Base-by-base conservation (phyloP, 2,329 filamentous ascomycete genomes). In the Fusarium neocosmosporiellum region DNA sequence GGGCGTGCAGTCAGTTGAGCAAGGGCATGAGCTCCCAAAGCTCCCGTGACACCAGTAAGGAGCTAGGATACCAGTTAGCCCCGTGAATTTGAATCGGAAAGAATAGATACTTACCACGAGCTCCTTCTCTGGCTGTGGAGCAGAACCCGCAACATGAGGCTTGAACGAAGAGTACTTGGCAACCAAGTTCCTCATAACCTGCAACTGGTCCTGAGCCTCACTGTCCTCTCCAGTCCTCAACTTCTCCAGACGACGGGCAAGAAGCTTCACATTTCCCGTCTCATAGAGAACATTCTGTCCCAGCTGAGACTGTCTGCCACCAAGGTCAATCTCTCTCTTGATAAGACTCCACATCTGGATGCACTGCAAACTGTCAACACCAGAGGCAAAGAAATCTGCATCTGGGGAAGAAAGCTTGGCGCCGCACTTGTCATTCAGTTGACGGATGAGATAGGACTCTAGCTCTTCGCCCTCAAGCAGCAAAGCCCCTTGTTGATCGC, bases 1-100 rank as follows among this genome's bases (percentile, higher is more conserved):
- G 88, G 85, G 31, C 88, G 84, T 1, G 88, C 84, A 5, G 89
- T 87, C 2, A 92, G 83, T 16, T 91, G 86, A 0, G 88, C 86
- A 3, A 90, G 83, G 0, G 90, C 81, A 59, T 91, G 88, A 0
- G 88, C 86, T 5, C 90, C 90, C 0, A 92, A 81, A 6, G 88
- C 88, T 1, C 90, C 90, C 0, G 90, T 92, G 0, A 86, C 86
- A 10, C 90, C 90, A 2, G 90, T 92, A 10, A 92, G 79, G 14
- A 91, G 72, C 79, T 83, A 48, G n/a, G 20, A 20, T 4, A 37
- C 1, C 0, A 1, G 11, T 75, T 43, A 66, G 54, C 2, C 11
- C 33, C 6, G 9, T 1, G 16, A 27, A 1, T n/a, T 1, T 4
- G 7, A 8, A 20, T 2, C 29, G 1, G 13, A 5, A 18, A 34